A percentile compares a stretch with the other conserved stretches of the same genome.
These are phyloP conservation scores for Halophytophthora batemanensis DNA, from an alignment of 352 stramenopile species.

Conservation along the genomic window DNA sequence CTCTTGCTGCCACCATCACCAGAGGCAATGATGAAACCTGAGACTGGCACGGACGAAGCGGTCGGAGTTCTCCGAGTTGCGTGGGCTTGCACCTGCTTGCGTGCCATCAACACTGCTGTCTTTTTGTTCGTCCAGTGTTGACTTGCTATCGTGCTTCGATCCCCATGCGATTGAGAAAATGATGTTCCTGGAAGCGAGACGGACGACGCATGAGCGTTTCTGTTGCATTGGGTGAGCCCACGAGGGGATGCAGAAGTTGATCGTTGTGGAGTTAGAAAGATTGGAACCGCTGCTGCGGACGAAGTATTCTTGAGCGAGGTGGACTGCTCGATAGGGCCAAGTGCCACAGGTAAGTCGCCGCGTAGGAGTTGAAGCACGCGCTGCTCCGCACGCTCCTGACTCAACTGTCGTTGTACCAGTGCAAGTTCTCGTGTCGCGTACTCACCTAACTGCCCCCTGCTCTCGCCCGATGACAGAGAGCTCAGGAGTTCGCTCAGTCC, in stretches of 20 bases:
- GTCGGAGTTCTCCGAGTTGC: conserved; percentile 2
- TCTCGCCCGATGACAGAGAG: conserved; percentile 29
- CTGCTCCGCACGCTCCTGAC: conserved; percentile 47
- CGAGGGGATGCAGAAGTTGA: background rate
- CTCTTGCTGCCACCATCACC: conserved; percentile 29
- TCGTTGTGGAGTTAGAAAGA: background rate
- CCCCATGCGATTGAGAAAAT: background rate
- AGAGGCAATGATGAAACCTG: conserved; percentile 45
- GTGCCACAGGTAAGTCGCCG: conserved; percentile 11
- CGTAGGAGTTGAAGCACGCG: conserved; percentile 48
- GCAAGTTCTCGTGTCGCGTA: conserved; percentile 57
- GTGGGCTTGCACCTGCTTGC: conserved; percentile 30
- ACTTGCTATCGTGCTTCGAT: background rate
- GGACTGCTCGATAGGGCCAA: conserved; percentile 8
- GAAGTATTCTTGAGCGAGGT: conserved; percentile 20
- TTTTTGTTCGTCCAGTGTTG: conserved; percentile 31
- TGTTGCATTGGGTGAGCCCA: conserved; percentile 4
- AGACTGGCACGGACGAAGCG: conserved; percentile 2
- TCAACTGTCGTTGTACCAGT: conserved; percentile 47
- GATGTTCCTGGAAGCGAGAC: background rate
- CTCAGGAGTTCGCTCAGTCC: conserved; percentile 34
- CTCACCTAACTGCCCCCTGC: conserved; percentile 49
- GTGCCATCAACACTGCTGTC: conserved; percentile 29
- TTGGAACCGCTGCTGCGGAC: conserved; percentile 5
- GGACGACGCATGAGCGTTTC: background rate